Conservation (phyloP, 2,329 filamentous ascomycete species). For the Monilinia fructigena region DNA sequence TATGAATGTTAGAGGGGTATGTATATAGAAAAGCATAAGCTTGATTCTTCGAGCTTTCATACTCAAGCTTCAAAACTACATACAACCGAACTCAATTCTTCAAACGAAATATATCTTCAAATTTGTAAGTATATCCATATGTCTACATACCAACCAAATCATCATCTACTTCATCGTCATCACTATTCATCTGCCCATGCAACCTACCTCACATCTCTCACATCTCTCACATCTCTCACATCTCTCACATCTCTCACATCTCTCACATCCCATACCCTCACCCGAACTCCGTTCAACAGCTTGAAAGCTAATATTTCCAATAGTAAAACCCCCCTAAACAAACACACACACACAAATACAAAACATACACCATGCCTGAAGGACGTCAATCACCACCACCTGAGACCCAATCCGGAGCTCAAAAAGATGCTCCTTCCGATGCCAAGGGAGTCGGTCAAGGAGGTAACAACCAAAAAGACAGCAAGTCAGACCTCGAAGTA, state of each 20-base stretch:
- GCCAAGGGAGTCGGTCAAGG: conserved; percentile 58
- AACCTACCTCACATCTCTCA: neutral
- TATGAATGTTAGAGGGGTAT: conserved; percentile 17
- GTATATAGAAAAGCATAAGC: neutral
- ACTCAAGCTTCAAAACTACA: neutral
- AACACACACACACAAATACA: conserved; percentile 6
- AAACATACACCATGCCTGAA: conserved; percentile 51
- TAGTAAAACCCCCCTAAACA: neutral
- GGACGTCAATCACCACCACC: conserved; percentile 78
- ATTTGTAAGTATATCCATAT: neutral
- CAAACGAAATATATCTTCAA: neutral
- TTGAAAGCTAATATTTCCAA: conserved; percentile 1
- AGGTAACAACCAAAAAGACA: conserved; percentile 51
- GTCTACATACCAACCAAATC: neutral
- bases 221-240: neutral
- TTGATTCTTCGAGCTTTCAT: neutral
- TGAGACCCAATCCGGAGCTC: conserved; percentile 62
- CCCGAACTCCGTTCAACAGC: neutral
- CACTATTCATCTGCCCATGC: neutral
- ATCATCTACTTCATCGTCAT: neutral
- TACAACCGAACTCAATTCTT: neutral
- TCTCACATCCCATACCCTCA: neutral
- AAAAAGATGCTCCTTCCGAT: conserved; percentile 58
- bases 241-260: neutral
- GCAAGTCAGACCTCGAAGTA: conserved; percentile 52